A percentile compares a stretch with the other conserved stretches of the same genome.
phyloP scores from a whole-genome alignment of 164 flowering plant genomes.

The Hamamelis virginiana region DNA sequence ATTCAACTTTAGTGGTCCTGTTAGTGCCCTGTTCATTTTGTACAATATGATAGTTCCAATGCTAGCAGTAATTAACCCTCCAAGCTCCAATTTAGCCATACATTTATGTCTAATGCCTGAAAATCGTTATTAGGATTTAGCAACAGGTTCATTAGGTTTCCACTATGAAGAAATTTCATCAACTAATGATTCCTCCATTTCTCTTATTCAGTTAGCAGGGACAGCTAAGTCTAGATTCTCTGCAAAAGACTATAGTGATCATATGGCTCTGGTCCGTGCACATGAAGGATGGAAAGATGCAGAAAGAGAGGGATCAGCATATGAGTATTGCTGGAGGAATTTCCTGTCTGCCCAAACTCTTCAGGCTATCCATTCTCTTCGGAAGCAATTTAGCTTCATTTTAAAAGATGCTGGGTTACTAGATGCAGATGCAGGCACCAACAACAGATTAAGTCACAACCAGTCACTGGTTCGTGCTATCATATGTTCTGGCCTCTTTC shows the following conservation, averaged over 20 bases:
- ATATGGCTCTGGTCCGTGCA: constrained; percentile 99
- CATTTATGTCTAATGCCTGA: no score
- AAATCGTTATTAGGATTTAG: neutral
- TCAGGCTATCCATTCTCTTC: constrained; percentile 95
- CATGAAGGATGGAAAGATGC: constrained; percentile 99
- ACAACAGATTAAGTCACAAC: constrained; percentile 82
- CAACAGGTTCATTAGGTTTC: neutral
- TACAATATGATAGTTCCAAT: no score
- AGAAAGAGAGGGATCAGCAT: constrained; percentile 93
- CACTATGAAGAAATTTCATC: neutral
- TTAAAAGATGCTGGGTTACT: constrained; percentile 79
- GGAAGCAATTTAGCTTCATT: constrained; percentile 86
- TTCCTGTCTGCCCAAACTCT: constrained; percentile 94
- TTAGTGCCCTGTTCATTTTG: no score
- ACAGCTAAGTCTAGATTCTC: constrained; percentile 95
- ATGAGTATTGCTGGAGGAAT: constrained; percentile 98
- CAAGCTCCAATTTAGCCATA: no score
- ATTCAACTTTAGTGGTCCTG: no score
- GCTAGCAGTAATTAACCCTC: no score
- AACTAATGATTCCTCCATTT: constrained; percentile 15
- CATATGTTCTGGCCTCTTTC: constrained; percentile 95
- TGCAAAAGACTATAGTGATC: constrained; percentile 98
- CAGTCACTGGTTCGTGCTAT: constrained; percentile 93
- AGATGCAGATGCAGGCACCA: constrained; percentile 52
- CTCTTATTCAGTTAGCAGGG: constrained; percentile 75